Evolutionary conservation across 2,329 filamentous ascomycete species (phyloP), one percentile per base, ranked within the genome.

Genomic region (Aspergillus bombycis): DNA sequence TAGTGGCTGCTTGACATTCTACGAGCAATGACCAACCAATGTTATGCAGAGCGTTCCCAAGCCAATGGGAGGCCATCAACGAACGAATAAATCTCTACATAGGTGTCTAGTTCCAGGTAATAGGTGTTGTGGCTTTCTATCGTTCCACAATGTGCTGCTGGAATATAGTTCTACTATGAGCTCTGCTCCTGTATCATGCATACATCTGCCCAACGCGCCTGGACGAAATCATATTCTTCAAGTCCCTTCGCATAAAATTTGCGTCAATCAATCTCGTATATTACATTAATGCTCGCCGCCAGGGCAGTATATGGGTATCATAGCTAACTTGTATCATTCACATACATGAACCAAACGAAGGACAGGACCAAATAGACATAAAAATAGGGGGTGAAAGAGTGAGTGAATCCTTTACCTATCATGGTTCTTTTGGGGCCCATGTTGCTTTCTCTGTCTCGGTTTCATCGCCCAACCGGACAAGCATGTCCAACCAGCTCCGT

Each of bases 381-480:
- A 62, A 61, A 55, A 56, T 30, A 41, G 30, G 46, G 50, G 52
- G 58, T 55, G 43, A 61, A 56, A 63, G 28, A 23, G 54, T 43
- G 43, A 43, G 52, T 28, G 50, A 32, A 32, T 26, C 34, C 45
- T 63, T 55, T 55, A 56, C 50, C 45, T 58, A 28, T 53, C 45
- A 19, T 48, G n/a, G 28, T 45, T 30, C 45, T 62, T 46, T 28
- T 58, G 53, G 10, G 41, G 30, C 16, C 43, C 28, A 21, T 28
- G 34, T 30, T 59, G 57, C 61, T 58, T 70, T 61, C 55, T 68
- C 30, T 57, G 64, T 58, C 67, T 78, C 4, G 81, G 81, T 77
- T 86, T 87, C 79, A 81, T 83, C 36, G 84, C 83, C 83, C 84
- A 86, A 10, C 88, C 88, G 65, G 82, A 85, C 71, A 89, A 73